Evolutionary conservation across 2,329 filamentous ascomycete genomes (phyloP).

Genomic region (Westerdykella aurantiaca): DNA sequence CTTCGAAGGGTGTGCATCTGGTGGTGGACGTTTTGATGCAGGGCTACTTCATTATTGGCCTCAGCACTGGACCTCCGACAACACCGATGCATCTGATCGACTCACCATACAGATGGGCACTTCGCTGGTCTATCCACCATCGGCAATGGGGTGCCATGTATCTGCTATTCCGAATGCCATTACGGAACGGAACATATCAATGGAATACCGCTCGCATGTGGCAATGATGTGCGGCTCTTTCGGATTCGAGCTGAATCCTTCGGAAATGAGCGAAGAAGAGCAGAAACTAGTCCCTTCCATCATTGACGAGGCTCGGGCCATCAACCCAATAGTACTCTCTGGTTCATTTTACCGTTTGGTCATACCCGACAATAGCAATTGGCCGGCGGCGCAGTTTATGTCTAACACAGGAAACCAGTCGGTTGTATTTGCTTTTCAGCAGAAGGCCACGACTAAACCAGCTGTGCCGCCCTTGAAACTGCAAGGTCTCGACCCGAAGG

Average conservation of each 20-base stretch:
- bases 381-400: slow-evolving; percentile 57
- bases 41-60: slow-evolving; percentile 61
- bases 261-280: slow-evolving; percentile 48
- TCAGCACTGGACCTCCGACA: slow-evolving; percentile 61
- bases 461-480: slow-evolving; percentile 49
- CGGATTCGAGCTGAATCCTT: slow-evolving; percentile 58
- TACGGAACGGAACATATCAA: slow-evolving; percentile 51
- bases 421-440: slow-evolving; percentile 58
- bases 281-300: slow-evolving; percentile 49
- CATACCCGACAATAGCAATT: slow-evolving; percentile 55
- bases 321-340: slow-evolving; percentile 55
- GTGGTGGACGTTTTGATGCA: slow-evolving; percentile 59
- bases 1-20: slow-evolving; percentile 62
- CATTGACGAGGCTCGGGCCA: slow-evolving; percentile 49
- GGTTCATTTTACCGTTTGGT: slow-evolving; percentile 57
- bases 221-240: slow-evolving; percentile 66
- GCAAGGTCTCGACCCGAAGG: slow-evolving; percentile 51
- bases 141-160: slow-evolving; percentile 61
- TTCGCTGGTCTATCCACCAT: slow-evolving; percentile 57
- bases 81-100: slow-evolving; percentile 58
- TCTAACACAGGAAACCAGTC: slow-evolving; percentile 47
- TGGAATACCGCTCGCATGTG: slow-evolving; percentile 58
- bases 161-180: slow-evolving; percentile 56
- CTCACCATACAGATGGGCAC: slow-evolving; percentile 60
- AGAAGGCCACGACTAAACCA: slow-evolving; percentile 50